Base-by-base conservation (phyloP, 306 rosid genomes). In the Vigna radiata region DNA sequence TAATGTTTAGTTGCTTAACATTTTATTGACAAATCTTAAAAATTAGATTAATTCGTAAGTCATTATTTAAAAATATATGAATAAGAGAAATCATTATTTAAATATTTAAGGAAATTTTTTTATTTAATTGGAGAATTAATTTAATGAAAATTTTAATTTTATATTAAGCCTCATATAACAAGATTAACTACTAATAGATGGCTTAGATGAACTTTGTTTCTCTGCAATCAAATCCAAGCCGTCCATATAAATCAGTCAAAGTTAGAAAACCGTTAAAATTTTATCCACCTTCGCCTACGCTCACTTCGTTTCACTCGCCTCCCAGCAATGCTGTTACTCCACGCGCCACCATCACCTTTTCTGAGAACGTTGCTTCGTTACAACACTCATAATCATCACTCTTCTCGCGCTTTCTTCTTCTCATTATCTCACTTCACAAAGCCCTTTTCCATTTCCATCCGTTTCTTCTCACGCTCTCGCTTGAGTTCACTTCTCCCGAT, bases 331-430 rank as follows among this genome's bases (percentile, higher is more conserved):
- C 25, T 77, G 70, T 54, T 76, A 64, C 2, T 44, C 29, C 78
- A 82, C 85, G 82, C 85, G 75, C 82, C 78, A 64, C 85, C 85
- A 63, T 25, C 16, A 21, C 64, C 48, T 53, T 54, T 77, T 61
- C 79, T 82, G 2, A 16, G 43, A 49, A 63, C 69, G 6, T 47
- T 70, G 15, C 56, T 71, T 74, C 82, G 14, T 47, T 7, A 27
- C 25, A 18, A 27, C n/a, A 18, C 63, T 74, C 82, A 18, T 47
- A 15, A 46, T 12, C 49, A 29, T 21, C 75, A 54, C 10, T 67
- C 6, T 70, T 67, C 89, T 14, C 77, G 43, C 58, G 23, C 58
- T 47, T 67, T 48, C 18, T 79, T 27, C 0, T 49, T 41, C 0
- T 16, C 63, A 60, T 11, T 55, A 0, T 61, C 39, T n/a, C 71